Base-by-base conservation (phyloP, 2,329 filamentous ascomycete genomes). In the Colletotrichum theobromicola region DNA sequence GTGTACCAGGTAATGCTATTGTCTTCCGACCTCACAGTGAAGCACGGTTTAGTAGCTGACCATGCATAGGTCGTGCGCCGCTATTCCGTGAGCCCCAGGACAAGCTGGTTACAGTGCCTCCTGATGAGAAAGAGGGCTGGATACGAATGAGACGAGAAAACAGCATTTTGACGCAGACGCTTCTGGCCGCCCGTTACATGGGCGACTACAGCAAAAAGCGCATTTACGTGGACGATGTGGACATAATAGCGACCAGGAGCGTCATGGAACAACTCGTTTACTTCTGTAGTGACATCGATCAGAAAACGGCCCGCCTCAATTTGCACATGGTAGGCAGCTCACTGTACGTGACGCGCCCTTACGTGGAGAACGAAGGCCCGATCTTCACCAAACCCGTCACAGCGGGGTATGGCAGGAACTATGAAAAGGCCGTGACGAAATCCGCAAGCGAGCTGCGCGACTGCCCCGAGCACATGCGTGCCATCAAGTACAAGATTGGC, bases 201-300 rank as follows among this genome's bases (percentile, higher is more conserved):
- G 42, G n/a, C 42, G n/a, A 5, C 26, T 69, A 18, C 80, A 80
- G 78, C 78, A 76, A 8, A 79, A 79, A 0, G 24, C n/a, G 21
- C 2, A 73, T 75, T 62, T 73, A 67, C 24, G 82, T 83, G 28
- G 72, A 78, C 62, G 68, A 80, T 4, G 65, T 83, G 26, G 81
- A 84, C 35, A 32, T 84, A 5, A 66, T 84, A 6, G 69, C 77
- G 34, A 82, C 81, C 62, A 79, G 81, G 7, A 80, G n/a, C 18
- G 57, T 55, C 32, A 24, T 75, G 7, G 46, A 30, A 12, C 28
- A 50, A 3, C 53, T 74, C 13, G 8, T 72, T 2, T 10, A 46
- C 21, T 71, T 50, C 13, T 50, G 32, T 35, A 46, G 28, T 18
- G 16, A 62, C 0, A 12, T 4, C 42, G 62, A 57, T 26, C 5